phyloP scores from a whole-genome alignment of 306 rosid genomes.

The Astragalus membranaceus region DNA sequence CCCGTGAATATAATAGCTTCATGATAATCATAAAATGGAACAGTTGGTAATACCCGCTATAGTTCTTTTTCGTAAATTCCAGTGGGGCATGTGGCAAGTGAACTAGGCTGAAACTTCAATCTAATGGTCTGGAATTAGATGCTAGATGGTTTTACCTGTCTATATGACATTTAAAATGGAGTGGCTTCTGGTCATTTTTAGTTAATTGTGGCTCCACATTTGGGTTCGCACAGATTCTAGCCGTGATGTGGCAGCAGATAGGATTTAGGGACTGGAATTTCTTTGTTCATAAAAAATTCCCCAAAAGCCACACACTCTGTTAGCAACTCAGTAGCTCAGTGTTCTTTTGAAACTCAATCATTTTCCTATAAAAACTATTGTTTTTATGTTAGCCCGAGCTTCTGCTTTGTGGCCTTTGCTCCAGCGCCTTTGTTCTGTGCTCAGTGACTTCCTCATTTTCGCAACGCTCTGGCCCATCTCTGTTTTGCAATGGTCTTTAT shows the following conservation, averaged over 20 bases:
- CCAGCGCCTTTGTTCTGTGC: background rate
- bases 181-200: background rate
- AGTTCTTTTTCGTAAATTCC: background rate
- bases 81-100: background rate
- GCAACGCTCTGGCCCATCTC: background rate
- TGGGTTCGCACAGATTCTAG: background rate
- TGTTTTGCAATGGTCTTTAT: background rate
- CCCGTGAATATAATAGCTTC: background rate
- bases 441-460: background rate
- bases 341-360: background rate
- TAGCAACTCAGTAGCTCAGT: background rate
- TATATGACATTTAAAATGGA: background rate
- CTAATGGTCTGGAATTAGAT: background rate
- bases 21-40: background rate
- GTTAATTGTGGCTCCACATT: background rate
- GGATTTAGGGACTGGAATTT: background rate
- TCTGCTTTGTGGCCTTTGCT: background rate
- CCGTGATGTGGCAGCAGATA: background rate
- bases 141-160: background rate
- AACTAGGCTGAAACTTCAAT: background rate
- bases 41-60: background rate
- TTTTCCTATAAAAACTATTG: background rate
- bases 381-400: background rate
- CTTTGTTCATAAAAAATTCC: background rate
- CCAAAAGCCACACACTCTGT: background rate